A percentile compares a stretch with the other conserved stretches of the same genome.
These are phyloP conservation scores for Picochlorum sp. DNA, from an alignment of 139 green algal genomes.

Conservation along the genomic window DNA sequence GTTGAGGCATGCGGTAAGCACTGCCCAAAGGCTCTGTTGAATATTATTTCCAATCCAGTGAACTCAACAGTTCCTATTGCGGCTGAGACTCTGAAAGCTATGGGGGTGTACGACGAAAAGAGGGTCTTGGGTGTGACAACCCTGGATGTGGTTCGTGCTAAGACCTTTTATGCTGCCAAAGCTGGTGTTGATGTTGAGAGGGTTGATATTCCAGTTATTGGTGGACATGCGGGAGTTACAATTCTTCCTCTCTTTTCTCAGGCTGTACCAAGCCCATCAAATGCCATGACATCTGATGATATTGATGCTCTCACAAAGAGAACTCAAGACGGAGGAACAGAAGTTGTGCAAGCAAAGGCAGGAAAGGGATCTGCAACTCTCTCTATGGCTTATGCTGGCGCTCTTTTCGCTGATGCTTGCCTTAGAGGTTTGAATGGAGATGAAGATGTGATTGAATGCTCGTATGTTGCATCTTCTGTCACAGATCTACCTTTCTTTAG, in stretches of 20 bases:
- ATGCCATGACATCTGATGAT: conserved; percentile 55
- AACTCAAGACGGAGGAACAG: conserved; percentile 97
- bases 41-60: conserved; percentile 87
- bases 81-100: conserved; percentile 64
- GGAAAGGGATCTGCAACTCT: conserved; percentile 78
- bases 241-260: conserved; percentile 98
- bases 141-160: conserved; percentile 64
- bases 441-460: conserved; percentile 56
- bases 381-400: conserved; percentile 96
- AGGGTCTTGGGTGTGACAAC: conserved; percentile 77
- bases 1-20: conserved; percentile 75
- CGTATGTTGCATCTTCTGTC: conserved; percentile 79
- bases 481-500: conserved; percentile 86
- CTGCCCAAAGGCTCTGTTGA: conserved; percentile 71
- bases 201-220: conserved; percentile 94
- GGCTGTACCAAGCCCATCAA: conserved; percentile 35
- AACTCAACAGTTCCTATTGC: conserved; percentile 90
- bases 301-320: conserved; percentile 90
- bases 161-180: conserved; percentile 88
- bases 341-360: conserved; percentile 93
- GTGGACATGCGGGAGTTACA: conserved; percentile 94
- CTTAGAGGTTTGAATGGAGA: conserved; percentile 88
- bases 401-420: conserved; percentile 86
- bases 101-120: conserved; percentile 58
- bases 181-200: conserved; percentile 52